Conservation (phyloP, 352 stramenopile species). For the Pythium brassicae region DNA sequence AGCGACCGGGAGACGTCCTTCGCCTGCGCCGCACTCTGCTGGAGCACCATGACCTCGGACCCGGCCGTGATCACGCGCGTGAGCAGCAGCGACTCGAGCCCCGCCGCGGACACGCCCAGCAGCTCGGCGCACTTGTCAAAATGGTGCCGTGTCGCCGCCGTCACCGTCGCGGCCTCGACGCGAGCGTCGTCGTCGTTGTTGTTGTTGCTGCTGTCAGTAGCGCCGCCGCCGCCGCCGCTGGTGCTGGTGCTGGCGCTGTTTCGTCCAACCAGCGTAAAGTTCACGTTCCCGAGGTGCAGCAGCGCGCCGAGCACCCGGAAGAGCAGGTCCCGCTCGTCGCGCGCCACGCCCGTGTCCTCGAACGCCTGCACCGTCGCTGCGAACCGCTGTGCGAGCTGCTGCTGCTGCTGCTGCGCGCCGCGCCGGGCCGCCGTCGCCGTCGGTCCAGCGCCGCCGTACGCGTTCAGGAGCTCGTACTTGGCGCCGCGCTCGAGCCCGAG, state of each 20-base stretch:
- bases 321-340: constrained; percentile 44
- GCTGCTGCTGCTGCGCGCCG: constrained; percentile 29
- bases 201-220: too few species aligned
- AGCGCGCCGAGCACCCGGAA: constrained; percentile 86
- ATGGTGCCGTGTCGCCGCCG: constrained; percentile 28
- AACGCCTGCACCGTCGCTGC: constrained; percentile 70
- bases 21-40: constrained; percentile 59
- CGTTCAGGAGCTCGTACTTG: constrained; percentile 88
- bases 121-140: constrained; percentile 85
- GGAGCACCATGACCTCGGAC: constrained; percentile 84
- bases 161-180: constrained; percentile 52
- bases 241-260: too few species aligned
- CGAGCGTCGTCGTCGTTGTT: constrained; percentile 13
- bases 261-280: constrained; percentile 51
- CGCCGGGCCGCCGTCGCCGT: not conserved
- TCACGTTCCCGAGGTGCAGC: constrained; percentile 95
- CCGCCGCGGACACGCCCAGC: constrained; percentile 75
- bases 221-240: too few species aligned
- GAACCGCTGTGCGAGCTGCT: constrained; percentile 60
- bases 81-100: constrained; percentile 88
- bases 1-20: constrained; percentile 92
- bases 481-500: constrained; percentile 56
- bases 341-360: constrained; percentile 59
- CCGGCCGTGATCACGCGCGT: constrained; percentile 90
- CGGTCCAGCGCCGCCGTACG: constrained; percentile 59